Percentiles rank a stretch among this genome's conserved stretches.
phyloP scores from a whole-genome alignment of 1,284 basidiomycete genomes.

The Ustilago vetiveriae region DNA sequence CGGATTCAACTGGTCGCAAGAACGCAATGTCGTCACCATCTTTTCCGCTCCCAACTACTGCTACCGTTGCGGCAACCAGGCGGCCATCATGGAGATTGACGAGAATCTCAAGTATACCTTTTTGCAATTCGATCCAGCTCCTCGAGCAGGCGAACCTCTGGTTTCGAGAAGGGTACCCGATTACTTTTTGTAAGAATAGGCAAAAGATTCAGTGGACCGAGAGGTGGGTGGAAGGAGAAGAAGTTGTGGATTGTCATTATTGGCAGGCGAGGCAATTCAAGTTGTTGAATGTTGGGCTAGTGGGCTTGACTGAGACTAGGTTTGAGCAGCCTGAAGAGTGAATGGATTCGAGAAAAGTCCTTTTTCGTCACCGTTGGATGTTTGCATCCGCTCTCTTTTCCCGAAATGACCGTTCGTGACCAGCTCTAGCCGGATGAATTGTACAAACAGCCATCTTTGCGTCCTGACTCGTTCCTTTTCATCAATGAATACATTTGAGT shows the following conservation, averaged over 20 bases:
- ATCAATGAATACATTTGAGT: too few relatives aligned
- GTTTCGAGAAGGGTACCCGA: conserved; percentile 98
- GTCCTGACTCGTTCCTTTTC: too few relatives aligned
- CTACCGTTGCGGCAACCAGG: conserved; percentile 99
- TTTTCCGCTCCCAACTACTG: conserved; percentile 92
- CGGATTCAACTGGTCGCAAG: conserved; percentile 97
- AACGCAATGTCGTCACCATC: conserved; percentile 99
- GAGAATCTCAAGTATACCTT: conserved; percentile 96
- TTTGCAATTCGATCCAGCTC: conserved; percentile 99
- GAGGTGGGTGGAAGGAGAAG: neutral
- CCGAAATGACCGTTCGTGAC: too few relatives aligned
- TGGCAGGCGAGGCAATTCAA: too few relatives aligned
- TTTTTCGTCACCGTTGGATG: too few relatives aligned
- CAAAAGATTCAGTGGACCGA: neutral
- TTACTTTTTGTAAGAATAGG: conserved; percentile 60
- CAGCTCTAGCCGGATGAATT: too few relatives aligned
- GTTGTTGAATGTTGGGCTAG: too few relatives aligned
- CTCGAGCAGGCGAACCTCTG: conserved; percentile 95
- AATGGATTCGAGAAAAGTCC: too few relatives aligned
- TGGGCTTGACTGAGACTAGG: too few relatives aligned
- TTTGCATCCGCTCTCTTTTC: too few relatives aligned
- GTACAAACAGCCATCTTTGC: too few relatives aligned
- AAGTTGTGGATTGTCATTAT: neutral
- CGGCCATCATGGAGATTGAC: conserved; percentile 99
- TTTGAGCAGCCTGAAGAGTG: too few relatives aligned